Percentiles rank a stretch among this genome's conserved stretches.
These are phyloP conservation scores for Chloris gayana DNA, from an alignment of 176 grass and related monocot genomes.

Conservation along the genomic window DNA sequence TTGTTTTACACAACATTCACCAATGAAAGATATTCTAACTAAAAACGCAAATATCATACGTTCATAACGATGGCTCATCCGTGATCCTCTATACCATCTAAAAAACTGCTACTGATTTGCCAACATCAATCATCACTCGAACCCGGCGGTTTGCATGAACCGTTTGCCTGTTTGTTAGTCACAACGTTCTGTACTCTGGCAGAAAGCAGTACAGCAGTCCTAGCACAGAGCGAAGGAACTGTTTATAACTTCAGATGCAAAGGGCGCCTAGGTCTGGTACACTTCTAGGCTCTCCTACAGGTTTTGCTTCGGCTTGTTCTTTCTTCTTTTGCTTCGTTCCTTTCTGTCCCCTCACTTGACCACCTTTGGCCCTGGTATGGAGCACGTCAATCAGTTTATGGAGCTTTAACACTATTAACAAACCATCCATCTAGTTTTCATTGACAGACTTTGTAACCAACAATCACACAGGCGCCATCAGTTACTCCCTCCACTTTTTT, in stretches of 20 bases:
- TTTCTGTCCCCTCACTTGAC: constrained; percentile 47
- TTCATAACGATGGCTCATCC: not conserved
- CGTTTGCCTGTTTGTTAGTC: too few species aligned
- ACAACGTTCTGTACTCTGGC: too few species aligned
- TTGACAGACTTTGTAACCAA: not conserved
- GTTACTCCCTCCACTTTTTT: too few species aligned
- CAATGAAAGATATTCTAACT: not conserved
- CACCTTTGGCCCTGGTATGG: constrained; percentile 36
- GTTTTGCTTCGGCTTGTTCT: constrained; percentile 28
- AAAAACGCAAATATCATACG: not conserved
- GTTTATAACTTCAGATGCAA: too few species aligned
- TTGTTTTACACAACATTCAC: not conserved
- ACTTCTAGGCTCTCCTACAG: not conserved
- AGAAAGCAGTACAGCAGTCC: constrained; percentile 3
- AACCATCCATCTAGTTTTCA: not conserved
- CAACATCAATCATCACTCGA: not conserved
- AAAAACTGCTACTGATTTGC: not conserved
- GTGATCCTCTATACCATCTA: not conserved
- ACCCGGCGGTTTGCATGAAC: not conserved
- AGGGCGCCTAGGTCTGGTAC: constrained; percentile 66
- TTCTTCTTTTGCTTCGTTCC: constrained; percentile 63
- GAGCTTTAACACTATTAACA: not conserved
- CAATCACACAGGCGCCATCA: not conserved
- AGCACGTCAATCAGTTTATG: constrained; percentile 4
- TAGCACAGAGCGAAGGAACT: not conserved